Evolutionary conservation across 176 grass and related monocot genomes (phyloP).

Genomic region (Musa beccarii): DNA sequence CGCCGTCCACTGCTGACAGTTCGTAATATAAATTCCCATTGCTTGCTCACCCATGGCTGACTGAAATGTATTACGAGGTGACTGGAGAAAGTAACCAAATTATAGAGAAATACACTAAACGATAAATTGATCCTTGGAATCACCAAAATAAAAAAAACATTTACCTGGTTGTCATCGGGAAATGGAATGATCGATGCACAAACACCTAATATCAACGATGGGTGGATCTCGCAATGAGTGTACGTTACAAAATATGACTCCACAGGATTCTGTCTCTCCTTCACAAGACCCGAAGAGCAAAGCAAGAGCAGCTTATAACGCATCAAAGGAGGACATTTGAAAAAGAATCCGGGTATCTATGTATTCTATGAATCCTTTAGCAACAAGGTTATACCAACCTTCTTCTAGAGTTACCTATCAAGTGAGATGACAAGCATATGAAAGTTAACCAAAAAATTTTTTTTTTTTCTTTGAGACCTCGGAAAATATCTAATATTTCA

Average conservation of each 20-base stretch:
- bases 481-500: neutral
- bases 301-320: neutral
- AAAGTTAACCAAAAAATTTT: too few relatives aligned
- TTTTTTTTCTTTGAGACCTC: too few relatives aligned
- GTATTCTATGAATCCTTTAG: constrained; percentile 93
- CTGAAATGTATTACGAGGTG: constrained; percentile 98
- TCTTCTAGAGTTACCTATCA: constrained; percentile 75
- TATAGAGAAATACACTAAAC: constrained; percentile 19
- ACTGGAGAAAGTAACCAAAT: constrained; percentile 37
- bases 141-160: neutral
- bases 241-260: constrained; percentile 75
- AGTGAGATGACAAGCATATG: constrained; percentile 3
- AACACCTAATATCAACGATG: constrained; percentile 90
- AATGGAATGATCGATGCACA: constrained; percentile 98
- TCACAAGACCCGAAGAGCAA: constrained; percentile 59
- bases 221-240: constrained; percentile 96
- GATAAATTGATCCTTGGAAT: neutral
- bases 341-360: constrained; percentile 39
- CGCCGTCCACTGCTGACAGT: constrained; percentile 92
- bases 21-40: constrained; percentile 98
- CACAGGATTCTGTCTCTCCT: constrained; percentile 51
- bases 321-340: neutral
- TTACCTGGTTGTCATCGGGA: constrained; percentile 92
- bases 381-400: constrained; percentile 84
- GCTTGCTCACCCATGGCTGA: constrained; percentile 99